phyloP scores from a whole-genome alignment of 2,329 filamentous ascomycete species.

The Rutstroemia sp. region DNA sequence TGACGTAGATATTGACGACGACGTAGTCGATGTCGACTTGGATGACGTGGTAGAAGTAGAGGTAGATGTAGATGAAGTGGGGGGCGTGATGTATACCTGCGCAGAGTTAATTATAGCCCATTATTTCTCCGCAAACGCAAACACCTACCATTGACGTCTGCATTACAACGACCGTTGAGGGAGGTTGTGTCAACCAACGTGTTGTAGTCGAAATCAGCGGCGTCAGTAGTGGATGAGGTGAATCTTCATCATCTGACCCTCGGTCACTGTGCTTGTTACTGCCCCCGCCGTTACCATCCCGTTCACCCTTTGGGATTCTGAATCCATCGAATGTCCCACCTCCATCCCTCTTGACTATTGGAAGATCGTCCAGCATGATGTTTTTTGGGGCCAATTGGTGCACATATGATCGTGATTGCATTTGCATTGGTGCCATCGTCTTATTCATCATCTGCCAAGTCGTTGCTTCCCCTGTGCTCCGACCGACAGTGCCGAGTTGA shows the following conservation, averaged over 20 bases:
- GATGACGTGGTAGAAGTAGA: background rate
- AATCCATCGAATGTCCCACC: background rate
- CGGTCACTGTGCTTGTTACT: background rate
- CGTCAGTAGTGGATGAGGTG: too few species aligned
- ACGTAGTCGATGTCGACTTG: background rate
- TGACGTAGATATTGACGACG: background rate
- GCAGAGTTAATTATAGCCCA: background rate
- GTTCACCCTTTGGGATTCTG: background rate
- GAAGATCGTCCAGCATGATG: background rate
- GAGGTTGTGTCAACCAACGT: background rate
- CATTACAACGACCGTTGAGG: background rate
- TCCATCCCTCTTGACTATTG: slow-evolving; percentile 6
- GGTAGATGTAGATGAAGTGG: background rate
- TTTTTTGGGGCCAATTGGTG: slow-evolving; percentile 12
- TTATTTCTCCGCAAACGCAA: background rate
- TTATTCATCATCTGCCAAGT: slow-evolving; percentile 25
- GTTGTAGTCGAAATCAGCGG: background rate
- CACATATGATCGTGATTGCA: slow-evolving; percentile 13
- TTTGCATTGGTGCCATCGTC: slow-evolving; percentile 28
- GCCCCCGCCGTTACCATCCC: background rate
- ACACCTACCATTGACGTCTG: background rate
- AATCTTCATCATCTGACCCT: background rate
- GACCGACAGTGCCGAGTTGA: slow-evolving; percentile 19
- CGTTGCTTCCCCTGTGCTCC: slow-evolving; percentile 14
- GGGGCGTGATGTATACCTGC: background rate